Conservation (phyloP, 257 asterid species). For the Perilla frutescens region DNA sequence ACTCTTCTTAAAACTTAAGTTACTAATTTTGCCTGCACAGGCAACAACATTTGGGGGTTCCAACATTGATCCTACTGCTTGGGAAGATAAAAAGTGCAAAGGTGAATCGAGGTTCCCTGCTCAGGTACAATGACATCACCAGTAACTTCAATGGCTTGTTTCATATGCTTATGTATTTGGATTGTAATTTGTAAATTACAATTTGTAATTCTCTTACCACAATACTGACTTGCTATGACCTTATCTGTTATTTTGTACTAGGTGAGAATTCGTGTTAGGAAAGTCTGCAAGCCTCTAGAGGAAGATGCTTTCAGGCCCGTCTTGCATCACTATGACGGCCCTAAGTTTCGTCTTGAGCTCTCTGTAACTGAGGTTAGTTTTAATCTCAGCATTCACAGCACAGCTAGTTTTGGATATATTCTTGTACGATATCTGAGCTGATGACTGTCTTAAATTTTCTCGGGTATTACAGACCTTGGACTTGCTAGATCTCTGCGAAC, state of each 20-base stretch:
- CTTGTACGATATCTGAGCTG: slow-evolving; percentile 3
- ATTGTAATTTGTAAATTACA: not conserved
- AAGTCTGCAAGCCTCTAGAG: slow-evolving; percentile 81
- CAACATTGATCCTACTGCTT: slow-evolving; percentile 94
- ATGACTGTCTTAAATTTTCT: slow-evolving; percentile 1
- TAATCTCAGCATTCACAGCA: not conserved
- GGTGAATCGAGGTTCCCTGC: slow-evolving; percentile 98
- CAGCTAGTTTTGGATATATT: not conserved
- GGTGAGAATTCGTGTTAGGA: slow-evolving; percentile 81
- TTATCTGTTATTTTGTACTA: slow-evolving; percentile 32
- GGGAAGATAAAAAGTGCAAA: slow-evolving; percentile 97
- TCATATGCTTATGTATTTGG: not conserved
- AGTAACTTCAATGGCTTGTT: slow-evolving; percentile 1
- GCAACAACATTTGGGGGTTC: slow-evolving; percentile 88
- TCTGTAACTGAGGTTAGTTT: slow-evolving; percentile 85
- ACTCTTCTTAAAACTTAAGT: not conserved
- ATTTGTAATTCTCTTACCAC: not conserved
- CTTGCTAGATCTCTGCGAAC: slow-evolving; percentile 90
- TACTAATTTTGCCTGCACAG: slow-evolving; percentile 40
- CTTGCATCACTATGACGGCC: slow-evolving; percentile 94
- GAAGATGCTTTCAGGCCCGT: slow-evolving; percentile 96
- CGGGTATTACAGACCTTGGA: slow-evolving; percentile 72
- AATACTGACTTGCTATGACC: not conserved
- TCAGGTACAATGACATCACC: slow-evolving; percentile 56
- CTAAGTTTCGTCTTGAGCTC: slow-evolving; percentile 94